Percentiles rank a stretch among this genome's conserved stretches.
phyloP scores from a whole-genome alignment of 2,329 filamentous ascomycete species.

The Emergomyces orientalis region DNA sequence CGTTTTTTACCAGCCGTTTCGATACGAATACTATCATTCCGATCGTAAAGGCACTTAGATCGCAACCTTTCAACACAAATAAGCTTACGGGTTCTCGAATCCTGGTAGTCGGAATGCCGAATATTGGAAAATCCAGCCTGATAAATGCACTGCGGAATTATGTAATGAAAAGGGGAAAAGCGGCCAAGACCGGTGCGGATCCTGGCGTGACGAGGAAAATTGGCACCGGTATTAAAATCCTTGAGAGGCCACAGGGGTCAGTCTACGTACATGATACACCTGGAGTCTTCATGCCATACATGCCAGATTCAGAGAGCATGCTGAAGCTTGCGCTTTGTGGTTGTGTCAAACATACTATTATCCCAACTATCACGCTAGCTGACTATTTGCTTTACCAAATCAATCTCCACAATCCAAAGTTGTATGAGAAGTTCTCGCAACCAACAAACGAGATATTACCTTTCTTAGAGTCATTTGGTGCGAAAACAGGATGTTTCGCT shows the following conservation, averaged over 20 bases:
- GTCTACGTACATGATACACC: slow-evolving; percentile 88
- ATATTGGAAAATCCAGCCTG: slow-evolving; percentile 92
- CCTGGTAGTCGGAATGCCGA: slow-evolving; percentile 93
- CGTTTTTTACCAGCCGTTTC: slow-evolving; percentile 41
- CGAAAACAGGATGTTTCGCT: slow-evolving; percentile 63
- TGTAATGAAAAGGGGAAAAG: slow-evolving; percentile 50
- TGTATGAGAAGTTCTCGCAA: slow-evolving; percentile 54
- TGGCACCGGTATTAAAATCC: slow-evolving; percentile 70
- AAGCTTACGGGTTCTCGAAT: slow-evolving; percentile 70
- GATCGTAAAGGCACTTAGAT: slow-evolving; percentile 33
- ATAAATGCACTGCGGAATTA: slow-evolving; percentile 65
- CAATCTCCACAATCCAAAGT: slow-evolving; percentile 54
- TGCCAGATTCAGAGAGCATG: slow-evolving; percentile 78
- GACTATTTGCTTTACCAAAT: slow-evolving; percentile 85
- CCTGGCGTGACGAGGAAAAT: slow-evolving; percentile 87
- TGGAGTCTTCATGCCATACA: slow-evolving; percentile 89
- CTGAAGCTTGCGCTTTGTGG: slow-evolving; percentile 88
- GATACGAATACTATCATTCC: slow-evolving; percentile 41
- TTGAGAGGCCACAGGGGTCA: slow-evolving; percentile 45
- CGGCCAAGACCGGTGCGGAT: slow-evolving; percentile 71
- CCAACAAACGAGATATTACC: slow-evolving; percentile 79
- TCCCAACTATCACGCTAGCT: slow-evolving; percentile 66
- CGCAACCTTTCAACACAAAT: neutral
- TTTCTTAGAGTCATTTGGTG: slow-evolving; percentile 62
- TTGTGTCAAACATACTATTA: slow-evolving; percentile 79